Evolutionary conservation across 768 basidiomycete species (phyloP).

Genomic region (Tricholoma sp.): DNA sequence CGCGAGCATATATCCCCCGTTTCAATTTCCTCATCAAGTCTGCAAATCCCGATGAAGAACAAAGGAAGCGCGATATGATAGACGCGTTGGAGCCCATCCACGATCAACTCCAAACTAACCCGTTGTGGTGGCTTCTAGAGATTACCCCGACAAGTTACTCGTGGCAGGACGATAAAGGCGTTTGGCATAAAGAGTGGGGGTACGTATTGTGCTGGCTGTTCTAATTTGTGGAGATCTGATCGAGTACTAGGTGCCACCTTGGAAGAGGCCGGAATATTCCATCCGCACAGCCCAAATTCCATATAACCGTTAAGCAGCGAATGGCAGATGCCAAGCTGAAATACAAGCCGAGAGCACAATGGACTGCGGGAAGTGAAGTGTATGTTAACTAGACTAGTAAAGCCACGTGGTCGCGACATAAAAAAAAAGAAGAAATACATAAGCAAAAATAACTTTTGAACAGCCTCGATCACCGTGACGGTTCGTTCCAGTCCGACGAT

Average conservation of each 20-base stretch:
- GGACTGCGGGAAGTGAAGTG: slow-evolving; percentile 38
- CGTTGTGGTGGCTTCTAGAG: slow-evolving; percentile 71
- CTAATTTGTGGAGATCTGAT: not conserved
- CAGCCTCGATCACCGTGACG: slow-evolving; percentile 4
- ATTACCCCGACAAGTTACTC: slow-evolving; percentile 47
- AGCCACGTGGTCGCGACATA: slow-evolving; percentile 12
- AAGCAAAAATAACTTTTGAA: not conserved
- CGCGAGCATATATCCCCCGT: slow-evolving; percentile 33
- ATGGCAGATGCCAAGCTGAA: slow-evolving; percentile 41
- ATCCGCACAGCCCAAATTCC: slow-evolving; percentile 48
- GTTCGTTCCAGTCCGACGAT: too few species aligned
- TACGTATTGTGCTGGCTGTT: slow-evolving; percentile 27
- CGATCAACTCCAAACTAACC: slow-evolving; percentile 41
- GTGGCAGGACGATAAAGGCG: slow-evolving; percentile 52
- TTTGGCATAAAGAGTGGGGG: slow-evolving; percentile 53
- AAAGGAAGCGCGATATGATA: slow-evolving; percentile 20
- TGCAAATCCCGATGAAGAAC: slow-evolving; percentile 6
- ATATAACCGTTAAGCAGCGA: slow-evolving; percentile 56
- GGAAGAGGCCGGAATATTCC: slow-evolving; percentile 53
- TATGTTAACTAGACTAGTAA: slow-evolving; percentile 32
- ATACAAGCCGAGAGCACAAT: slow-evolving; percentile 57
- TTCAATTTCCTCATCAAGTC: slow-evolving; percentile 5
- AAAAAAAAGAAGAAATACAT: slow-evolving; percentile 5
- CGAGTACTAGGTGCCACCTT: slow-evolving; percentile 39
- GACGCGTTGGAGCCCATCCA: slow-evolving; percentile 49